Conservation (phyloP, 192 early-diverging fungal genomes). For the Spinellus fusiger region DNA sequence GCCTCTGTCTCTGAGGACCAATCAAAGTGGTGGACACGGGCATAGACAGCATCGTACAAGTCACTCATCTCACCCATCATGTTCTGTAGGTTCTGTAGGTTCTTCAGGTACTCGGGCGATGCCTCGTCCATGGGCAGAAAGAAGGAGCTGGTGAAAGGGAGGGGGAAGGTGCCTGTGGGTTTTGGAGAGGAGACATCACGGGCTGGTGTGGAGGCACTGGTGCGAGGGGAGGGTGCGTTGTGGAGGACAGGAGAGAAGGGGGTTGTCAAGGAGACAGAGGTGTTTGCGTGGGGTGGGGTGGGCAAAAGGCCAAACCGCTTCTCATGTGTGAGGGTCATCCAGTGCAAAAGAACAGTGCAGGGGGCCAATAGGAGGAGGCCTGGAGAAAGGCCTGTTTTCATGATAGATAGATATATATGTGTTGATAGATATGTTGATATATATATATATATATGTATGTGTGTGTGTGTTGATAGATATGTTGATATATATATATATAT, state of each 20-base stretch:
- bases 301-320: slow-evolving; percentile 11
- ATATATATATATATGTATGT: too few relatives aligned
- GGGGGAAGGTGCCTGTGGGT: not conserved
- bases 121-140: slow-evolving; percentile 21
- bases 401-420: too few relatives aligned
- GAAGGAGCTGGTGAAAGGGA: not conserved
- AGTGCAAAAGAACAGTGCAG: slow-evolving; percentile 42
- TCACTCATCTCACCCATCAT: slow-evolving; percentile 61
- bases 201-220: not conserved
- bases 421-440: too few relatives aligned
- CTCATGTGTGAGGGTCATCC: slow-evolving; percentile 48
- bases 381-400: slow-evolving; percentile 58
- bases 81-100: slow-evolving; percentile 72
- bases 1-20: slow-evolving; percentile 46
- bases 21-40: slow-evolving; percentile 40
- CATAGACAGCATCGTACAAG: slow-evolving; percentile 39
- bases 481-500: too few relatives aligned
- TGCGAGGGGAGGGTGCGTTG: not conserved
- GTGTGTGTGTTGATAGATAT: too few relatives aligned
- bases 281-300: slow-evolving; percentile 13
- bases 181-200: not conserved
- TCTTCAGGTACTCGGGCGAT: slow-evolving; percentile 59
- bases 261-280: slow-evolving; percentile 19
- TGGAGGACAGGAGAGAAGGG: slow-evolving; percentile 8
- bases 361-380: slow-evolving; percentile 47